phyloP scores from a whole-genome alignment of 1,284 basidiomycete species.

The Caloboletus inedulis region DNA sequence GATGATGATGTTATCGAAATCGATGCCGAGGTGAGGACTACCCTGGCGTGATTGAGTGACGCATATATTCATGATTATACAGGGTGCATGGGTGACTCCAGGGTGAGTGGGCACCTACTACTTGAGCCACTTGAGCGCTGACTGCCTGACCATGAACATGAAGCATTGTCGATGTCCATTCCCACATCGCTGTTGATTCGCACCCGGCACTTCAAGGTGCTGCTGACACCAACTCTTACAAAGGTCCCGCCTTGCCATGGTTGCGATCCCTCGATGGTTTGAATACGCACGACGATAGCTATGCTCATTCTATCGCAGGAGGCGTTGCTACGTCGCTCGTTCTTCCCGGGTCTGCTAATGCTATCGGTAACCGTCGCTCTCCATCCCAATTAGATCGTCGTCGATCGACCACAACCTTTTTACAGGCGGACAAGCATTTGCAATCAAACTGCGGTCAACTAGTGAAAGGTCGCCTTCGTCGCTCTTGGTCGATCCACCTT shows the following conservation, averaged over 20 bases:
- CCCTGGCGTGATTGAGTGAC: not conserved
- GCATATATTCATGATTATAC: not conserved
- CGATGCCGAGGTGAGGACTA: slow-evolving; percentile 25
- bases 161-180: slow-evolving; percentile 57
- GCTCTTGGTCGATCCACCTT: slow-evolving; percentile 47
- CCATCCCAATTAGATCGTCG: not conserved
- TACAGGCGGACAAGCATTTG: slow-evolving; percentile 47
- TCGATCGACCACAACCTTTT: slow-evolving; percentile 17
- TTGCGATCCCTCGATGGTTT: slow-evolving; percentile 29
- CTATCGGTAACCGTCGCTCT: slow-evolving; percentile 44
- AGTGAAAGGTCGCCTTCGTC: slow-evolving; percentile 42
- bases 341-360: slow-evolving; percentile 55
- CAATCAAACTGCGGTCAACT: slow-evolving; percentile 49
- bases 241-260: slow-evolving; percentile 42
- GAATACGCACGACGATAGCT: slow-evolving; percentile 33
- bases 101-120: slow-evolving; percentile 27
- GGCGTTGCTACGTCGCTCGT: slow-evolving; percentile 71
- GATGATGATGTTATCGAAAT: slow-evolving; percentile 8
- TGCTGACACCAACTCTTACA: slow-evolving; percentile 39
- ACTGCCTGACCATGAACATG: not conserved
- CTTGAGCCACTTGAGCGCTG: not conserved
- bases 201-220: slow-evolving; percentile 45
- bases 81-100: slow-evolving; percentile 49
- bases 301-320: slow-evolving; percentile 27
- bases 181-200: slow-evolving; percentile 56